Evolutionary conservation across 371 early-diverging fungal species (phyloP), one percentile per base, ranked within the genome.

Genomic region (Rhizomucor pusillus): DNA sequence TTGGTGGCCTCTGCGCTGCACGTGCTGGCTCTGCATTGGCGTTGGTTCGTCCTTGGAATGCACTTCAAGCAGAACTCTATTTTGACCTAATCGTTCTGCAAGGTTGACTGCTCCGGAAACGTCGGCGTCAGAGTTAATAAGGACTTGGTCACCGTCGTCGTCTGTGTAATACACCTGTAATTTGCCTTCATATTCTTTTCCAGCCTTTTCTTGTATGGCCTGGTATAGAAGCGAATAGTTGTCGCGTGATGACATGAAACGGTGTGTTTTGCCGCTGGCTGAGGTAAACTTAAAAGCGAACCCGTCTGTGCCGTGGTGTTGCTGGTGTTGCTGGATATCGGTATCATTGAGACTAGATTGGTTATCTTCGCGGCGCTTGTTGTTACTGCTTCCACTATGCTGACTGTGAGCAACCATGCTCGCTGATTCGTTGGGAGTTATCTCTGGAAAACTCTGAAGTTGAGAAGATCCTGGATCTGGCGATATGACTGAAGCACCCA

Each of bases 121-220:
- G 58, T 94, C 95, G 4, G 78, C 72, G 52, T 89, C 88, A 47
- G 79, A 75, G 18, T 81, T 77, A 56, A 94, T 73, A 52, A 84
- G 71, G 22, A 94, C 86, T 34, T 48, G 33, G 34, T 95, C 95
- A 45, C 86, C 80, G 43, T 95, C 95, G 52, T 94, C 94, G 60
- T 95, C 95, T 50, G 89, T 44, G 65, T 94, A 95, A 4, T 81
- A 85, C 24, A 95, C 66, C 14, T 70, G 82, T 18, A 86, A 64
- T 69, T 65, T 64, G 13, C 63, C 67, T 7, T 43, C 29, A 34
- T 59, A 52, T 16, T 67, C 67, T n/a, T 34, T 56, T 5, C 35
- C 36, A 9, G 60, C 45, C 43, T 67, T 67, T 35, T 59, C 56
- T 11, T 54, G 63, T 7, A 67, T 58, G 11, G 47, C 51, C 3